These are phyloP conservation scores for Mycena rebaudengoi DNA, from an alignment of 768 basidiomycete genomes.

Conservation along the genomic window DNA sequence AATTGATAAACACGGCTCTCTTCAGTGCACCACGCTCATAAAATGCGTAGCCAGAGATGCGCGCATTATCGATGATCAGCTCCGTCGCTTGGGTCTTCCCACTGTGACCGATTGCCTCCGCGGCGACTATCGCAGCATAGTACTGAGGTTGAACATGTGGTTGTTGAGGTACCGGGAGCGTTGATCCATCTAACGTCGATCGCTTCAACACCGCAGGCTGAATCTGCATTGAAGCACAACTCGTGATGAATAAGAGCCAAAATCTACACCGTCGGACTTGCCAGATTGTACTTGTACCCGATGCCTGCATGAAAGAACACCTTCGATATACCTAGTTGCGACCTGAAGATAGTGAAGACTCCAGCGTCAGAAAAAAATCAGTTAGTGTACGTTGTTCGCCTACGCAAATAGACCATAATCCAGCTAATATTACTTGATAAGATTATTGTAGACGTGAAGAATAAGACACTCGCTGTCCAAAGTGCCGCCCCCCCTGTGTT, in stretches of 20 bases:
- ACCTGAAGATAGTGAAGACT: too few relatives aligned
- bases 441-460: too few relatives aligned
- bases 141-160: slow-evolving; percentile 74
- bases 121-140: slow-evolving; percentile 67
- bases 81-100: slow-evolving; percentile 54
- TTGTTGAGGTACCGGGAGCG: slow-evolving; percentile 55
- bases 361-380: background rate
- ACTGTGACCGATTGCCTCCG: slow-evolving; percentile 61
- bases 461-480: slow-evolving; percentile 50
- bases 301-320: slow-evolving; percentile 76
- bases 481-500: slow-evolving; percentile 74
- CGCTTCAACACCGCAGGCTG: slow-evolving; percentile 68
- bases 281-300: slow-evolving; percentile 77
- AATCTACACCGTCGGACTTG: too few relatives aligned
- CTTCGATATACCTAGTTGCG: slow-evolving; percentile 60
- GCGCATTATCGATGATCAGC: slow-evolving; percentile 51
- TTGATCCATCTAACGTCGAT: slow-evolving; percentile 66
- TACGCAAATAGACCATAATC: slow-evolving; percentile 69
- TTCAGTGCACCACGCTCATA: slow-evolving; percentile 55
- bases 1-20: slow-evolving; percentile 68
- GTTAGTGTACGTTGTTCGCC: background rate
- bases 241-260: slow-evolving; percentile 1
- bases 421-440: slow-evolving; percentile 37
- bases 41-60: slow-evolving; percentile 69
- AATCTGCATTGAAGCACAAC: slow-evolving; percentile 49